Conservation (phyloP, 371 early-diverging fungal genomes). For the Ordospora pajunii region DNA sequence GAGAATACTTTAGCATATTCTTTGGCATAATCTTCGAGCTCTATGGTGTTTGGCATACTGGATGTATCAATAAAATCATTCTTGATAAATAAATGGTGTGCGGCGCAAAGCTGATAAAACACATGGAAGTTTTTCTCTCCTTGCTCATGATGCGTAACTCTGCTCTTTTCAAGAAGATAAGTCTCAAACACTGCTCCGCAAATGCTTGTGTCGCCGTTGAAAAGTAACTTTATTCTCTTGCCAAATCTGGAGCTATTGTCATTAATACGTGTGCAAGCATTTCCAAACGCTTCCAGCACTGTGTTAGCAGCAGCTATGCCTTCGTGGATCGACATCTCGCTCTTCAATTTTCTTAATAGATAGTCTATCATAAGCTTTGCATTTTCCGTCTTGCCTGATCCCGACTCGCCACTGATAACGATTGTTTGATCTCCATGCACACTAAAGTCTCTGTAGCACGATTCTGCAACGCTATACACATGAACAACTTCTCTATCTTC, state of each 20-base stretch:
- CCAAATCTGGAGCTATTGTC: constrained; percentile 69
- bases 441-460: constrained; percentile 18
- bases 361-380: constrained; percentile 57
- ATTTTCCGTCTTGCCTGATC: constrained; percentile 61
- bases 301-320: constrained; percentile 18
- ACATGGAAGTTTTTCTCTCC: constrained; percentile 76
- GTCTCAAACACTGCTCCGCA: constrained; percentile 71
- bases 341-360: constrained; percentile 26
- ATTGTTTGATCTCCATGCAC: constrained; percentile 46
- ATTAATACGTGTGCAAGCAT: constrained; percentile 66
- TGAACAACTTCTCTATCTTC: constrained; percentile 23
- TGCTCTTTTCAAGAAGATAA: constrained; percentile 72
- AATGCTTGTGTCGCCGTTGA: constrained; percentile 70
- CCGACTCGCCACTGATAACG: constrained; percentile 60
- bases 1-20: constrained; percentile 53
- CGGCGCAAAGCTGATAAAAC: constrained; percentile 64
- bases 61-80: constrained; percentile 42
- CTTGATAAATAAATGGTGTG: background rate
- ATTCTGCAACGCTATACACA: constrained; percentile 46
- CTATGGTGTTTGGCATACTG: background rate
- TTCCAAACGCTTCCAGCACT: constrained; percentile 69
- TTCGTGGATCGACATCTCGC: background rate
- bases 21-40: constrained; percentile 62
- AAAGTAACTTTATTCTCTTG: constrained; percentile 73
- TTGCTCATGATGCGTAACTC: constrained; percentile 64